Evolutionary conservation across 2,329 filamentous ascomycete genomes (phyloP).

Genomic region (Cercospora brassicicola): DNA sequence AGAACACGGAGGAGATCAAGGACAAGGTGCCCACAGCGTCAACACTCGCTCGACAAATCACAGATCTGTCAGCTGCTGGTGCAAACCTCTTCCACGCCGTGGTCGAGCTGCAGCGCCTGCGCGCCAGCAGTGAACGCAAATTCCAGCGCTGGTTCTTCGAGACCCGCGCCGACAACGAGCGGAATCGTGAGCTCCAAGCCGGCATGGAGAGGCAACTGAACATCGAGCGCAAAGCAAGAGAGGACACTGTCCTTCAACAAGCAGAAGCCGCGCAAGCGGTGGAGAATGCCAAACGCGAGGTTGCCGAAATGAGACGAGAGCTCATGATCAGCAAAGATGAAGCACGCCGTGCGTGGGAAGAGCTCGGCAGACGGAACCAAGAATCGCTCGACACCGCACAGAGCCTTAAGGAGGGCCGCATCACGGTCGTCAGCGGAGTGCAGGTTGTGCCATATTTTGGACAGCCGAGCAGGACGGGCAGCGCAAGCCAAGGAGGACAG

Average conservation of each 20-base stretch:
- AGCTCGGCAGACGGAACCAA: constrained; percentile 87
- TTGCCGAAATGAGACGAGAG: constrained; percentile 90
- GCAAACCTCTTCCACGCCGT: constrained; percentile 97
- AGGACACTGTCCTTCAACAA: constrained; percentile 58
- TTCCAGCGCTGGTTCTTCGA: constrained; percentile 99
- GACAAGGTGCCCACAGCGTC: constrained; percentile 74
- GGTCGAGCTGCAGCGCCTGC: constrained; percentile 88
- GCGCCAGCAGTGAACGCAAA: constrained; percentile 93
- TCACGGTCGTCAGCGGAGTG: constrained; percentile 86
- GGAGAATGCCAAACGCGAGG: constrained; percentile 40
- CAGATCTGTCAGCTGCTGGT: constrained; percentile 92
- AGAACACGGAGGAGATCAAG: constrained; percentile 82
- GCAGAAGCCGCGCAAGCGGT: constrained; percentile 32
- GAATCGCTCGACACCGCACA: constrained; percentile 84
- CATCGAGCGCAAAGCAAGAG: constrained; percentile 68
- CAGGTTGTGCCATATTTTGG: constrained; percentile 73
- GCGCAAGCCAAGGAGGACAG: constrained; percentile 42
- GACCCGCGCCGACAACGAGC: constrained; percentile 83
- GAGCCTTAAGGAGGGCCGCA: constrained; percentile 82
- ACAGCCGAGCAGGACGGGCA: constrained; percentile 40
- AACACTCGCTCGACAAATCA: constrained; percentile 90
- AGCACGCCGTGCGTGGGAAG: constrained; percentile 93
- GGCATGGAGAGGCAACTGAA: constrained; percentile 75
- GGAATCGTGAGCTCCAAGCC: constrained; percentile 76
- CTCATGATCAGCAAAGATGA: constrained; percentile 94